phyloP scores from a whole-genome alignment of 78 protist species.

The Creolimax fragrantissima region DNA sequence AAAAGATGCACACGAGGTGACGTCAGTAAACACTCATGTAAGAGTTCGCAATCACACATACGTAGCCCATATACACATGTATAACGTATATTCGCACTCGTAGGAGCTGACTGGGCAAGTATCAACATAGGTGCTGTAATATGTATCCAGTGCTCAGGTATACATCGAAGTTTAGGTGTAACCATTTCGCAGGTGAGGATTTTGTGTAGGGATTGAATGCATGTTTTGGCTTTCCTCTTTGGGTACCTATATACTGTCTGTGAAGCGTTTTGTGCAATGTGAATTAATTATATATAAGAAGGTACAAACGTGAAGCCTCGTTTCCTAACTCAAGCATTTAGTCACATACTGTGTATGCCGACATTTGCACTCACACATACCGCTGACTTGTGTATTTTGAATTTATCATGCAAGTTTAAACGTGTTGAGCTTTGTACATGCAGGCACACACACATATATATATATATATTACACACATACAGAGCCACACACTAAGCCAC shows the following conservation, averaged over 20 bases:
- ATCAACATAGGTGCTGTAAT: conserved; percentile 69
- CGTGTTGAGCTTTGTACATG: background rate
- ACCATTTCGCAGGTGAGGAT: conserved; percentile 84
- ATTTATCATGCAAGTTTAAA: background rate
- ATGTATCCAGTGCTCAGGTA: conserved; percentile 75
- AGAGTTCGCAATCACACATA: too few relatives aligned
- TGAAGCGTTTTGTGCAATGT: background rate
- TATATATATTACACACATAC: background rate
- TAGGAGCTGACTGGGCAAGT: conserved; percentile 66
- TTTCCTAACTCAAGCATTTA: background rate
- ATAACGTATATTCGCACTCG: too few relatives aligned
- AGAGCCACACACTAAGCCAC: background rate
- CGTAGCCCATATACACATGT: too few relatives aligned
- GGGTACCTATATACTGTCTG: too few relatives aligned
- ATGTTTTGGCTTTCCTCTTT: too few relatives aligned
- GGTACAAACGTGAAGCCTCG: background rate
- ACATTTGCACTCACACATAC: background rate
- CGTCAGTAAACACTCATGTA: too few relatives aligned
- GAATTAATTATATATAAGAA: background rate
- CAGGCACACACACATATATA: background rate
- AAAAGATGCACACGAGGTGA: too few relatives aligned
- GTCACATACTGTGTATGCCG: too few relatives aligned
- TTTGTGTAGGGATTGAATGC: conserved; percentile 66
- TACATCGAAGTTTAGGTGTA: conserved; percentile 75
- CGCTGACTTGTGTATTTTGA: background rate